Evolutionary conservation across 139 green algal species (phyloP), one percentile per base, ranked within the genome.

Genomic region (Spirogloea muscicola): DNA sequence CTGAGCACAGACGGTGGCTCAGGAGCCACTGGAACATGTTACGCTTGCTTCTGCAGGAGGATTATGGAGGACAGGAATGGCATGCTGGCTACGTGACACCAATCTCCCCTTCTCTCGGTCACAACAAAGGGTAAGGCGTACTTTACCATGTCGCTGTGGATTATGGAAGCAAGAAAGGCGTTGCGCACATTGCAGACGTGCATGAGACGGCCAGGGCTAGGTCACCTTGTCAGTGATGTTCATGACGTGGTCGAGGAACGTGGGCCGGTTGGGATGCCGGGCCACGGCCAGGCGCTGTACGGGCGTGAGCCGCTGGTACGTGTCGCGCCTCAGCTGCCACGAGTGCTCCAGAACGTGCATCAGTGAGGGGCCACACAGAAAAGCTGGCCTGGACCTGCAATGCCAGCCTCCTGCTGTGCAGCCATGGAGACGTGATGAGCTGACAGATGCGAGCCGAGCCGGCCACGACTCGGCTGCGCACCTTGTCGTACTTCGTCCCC

Each of bases 171-270:
- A n/a, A n/a, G n/a, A n/a, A n/a, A n/a, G n/a, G n/a, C n/a, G n/a
- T n/a, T n/a, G n/a, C n/a, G n/a, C n/a, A n/a, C n/a, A n/a, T n/a
- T n/a, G n/a, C n/a, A n/a, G n/a, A n/a, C n/a, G n/a, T n/a, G n/a
- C n/a, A n/a, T n/a, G n/a, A n/a, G 21, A 55, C 21, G 46, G 21
- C 21, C 21, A 55, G 21, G 46, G 46, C 21, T 21, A 2, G 25
- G 36, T 34, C 59, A 90, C 91, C 85, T 96, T 95, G 72, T 96
- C 92, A 13, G 89, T 92, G 76, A 97, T 97, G 88, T 97, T 97
- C 39, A 96, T 85, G 31, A 91, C 92, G 78, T 97, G 94, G 80
- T 98, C 93, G 36, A 98, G 86, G 86, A 95, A 97, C 34, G 93
- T 97, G 48, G 93, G 93, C 40, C 89, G 79, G 84, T 96, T 96